Conservation (phyloP, 2,329 filamentous ascomycete genomes). For the Xylaria sp. region DNA sequence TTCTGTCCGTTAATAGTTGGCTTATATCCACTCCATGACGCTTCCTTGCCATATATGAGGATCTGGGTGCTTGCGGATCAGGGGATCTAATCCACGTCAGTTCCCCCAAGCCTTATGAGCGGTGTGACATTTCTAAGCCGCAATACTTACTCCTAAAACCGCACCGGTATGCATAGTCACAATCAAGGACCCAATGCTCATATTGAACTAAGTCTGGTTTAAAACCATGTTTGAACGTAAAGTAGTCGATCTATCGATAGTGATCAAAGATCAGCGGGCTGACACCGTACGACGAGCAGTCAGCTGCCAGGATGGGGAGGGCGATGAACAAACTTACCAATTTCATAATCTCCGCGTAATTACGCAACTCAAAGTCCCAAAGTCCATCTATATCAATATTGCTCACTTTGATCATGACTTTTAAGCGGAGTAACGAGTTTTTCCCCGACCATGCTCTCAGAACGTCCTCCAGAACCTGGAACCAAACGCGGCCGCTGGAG, state of each 20-base stretch:
- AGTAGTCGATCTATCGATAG: conserved; percentile 39
- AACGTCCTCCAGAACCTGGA: conserved; percentile 42
- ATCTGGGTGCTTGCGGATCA: conserved; percentile 45
- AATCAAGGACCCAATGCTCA: conserved; percentile 47
- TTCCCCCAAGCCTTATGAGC: background rate
- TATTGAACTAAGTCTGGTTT: conserved; percentile 41
- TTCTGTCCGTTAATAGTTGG: background rate
- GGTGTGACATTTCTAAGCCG: background rate
- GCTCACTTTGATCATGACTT: conserved; percentile 48
- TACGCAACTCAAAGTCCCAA: conserved; percentile 41
- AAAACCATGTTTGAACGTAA: conserved; percentile 42
- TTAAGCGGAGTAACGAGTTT: conserved; percentile 45
- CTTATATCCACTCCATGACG: conserved; percentile 45
- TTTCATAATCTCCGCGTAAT: conserved; percentile 39
- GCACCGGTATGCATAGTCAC: conserved; percentile 42
- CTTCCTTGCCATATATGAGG: conserved; percentile 47
- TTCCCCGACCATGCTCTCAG: conserved; percentile 42
- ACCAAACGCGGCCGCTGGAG: conserved; percentile 46
- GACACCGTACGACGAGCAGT: background rate
- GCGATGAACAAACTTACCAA: conserved; percentile 34
- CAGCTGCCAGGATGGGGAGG: background rate
- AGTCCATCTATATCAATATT: conserved; percentile 35
- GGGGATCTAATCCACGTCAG: conserved; percentile 41
- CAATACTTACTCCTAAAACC: conserved; percentile 43
- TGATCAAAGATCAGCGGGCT: conserved; percentile 11